phyloP scores from a whole-genome alignment of 176 grass and related monocot species.

The Pharus latifolius region DNA sequence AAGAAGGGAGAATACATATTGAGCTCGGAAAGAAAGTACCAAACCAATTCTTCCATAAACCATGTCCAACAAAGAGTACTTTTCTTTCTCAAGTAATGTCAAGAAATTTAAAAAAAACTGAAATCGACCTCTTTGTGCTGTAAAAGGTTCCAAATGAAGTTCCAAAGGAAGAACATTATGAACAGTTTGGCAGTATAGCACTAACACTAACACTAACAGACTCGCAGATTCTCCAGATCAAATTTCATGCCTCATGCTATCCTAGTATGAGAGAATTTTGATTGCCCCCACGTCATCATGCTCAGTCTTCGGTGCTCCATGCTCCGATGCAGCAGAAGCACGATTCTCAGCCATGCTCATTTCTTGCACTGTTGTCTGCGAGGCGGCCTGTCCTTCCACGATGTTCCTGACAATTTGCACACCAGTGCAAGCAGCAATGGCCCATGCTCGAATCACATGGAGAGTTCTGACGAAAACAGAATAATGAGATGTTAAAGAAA shows the following conservation, averaged over 20 bases:
- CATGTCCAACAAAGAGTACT: neutral
- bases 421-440: conserved; percentile 57
- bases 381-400: conserved; percentile 55
- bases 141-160: neutral
- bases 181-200: neutral
- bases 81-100: neutral
- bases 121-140: neutral
- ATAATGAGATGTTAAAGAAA: neutral
- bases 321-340: neutral
- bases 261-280: neutral
- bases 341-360: conserved; percentile 28
- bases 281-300: conserved; percentile 13
- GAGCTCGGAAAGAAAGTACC: neutral
- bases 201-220: neutral
- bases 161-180: neutral
- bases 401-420: conserved; percentile 63
- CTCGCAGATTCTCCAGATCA: neutral
- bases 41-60: neutral
- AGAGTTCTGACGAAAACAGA: conserved; percentile 34
- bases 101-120: neutral
- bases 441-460: conserved; percentile 50
- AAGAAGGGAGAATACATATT: neutral
- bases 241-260: neutral
- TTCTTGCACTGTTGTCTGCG: conserved; percentile 40
- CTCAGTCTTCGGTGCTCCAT: conserved; percentile 6